Evolutionary conservation across 192 early-diverging fungal species (phyloP).

Genomic region (Podila epigama): DNA sequence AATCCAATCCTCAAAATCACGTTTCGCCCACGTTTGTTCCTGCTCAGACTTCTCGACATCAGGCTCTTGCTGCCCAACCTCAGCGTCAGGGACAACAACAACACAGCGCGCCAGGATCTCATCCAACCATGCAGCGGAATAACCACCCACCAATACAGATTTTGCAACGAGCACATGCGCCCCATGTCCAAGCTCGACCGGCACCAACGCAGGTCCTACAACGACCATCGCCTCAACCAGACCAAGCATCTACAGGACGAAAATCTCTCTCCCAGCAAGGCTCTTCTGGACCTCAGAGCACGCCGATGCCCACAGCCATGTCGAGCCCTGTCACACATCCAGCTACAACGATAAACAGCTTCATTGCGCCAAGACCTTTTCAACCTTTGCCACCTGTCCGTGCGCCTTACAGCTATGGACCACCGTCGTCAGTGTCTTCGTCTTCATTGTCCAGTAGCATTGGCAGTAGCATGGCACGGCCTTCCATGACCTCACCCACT

Average conservation of each 20-base stretch:
- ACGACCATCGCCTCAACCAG: constrained; percentile 19
- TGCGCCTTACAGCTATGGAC: constrained; percentile 38
- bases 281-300: too few species aligned
- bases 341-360: constrained; percentile 27
- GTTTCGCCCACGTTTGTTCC: too few species aligned
- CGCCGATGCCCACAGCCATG: not conserved
- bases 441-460: too few species aligned
- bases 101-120: constrained; percentile 7
- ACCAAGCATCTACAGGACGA: not conserved
- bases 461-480: not conserved
- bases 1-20: too few species aligned
- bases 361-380: constrained; percentile 28
- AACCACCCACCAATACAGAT: constrained; percentile 43
- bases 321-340: constrained; percentile 24
- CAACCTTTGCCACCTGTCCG: constrained; percentile 30
- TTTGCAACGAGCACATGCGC: constrained; percentile 33
- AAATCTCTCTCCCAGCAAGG: constrained; percentile 29
- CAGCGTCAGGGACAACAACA: constrained; percentile 5
- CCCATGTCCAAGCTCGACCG: constrained; percentile 33
- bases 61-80: not conserved
- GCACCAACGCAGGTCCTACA: constrained; percentile 45
- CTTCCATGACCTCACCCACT: constrained; percentile 8
- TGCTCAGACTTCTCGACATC: not conserved
- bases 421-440: constrained; percentile 8
- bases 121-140: constrained; percentile 8